Evolutionary conservation across 306 rosid genomes (phyloP).

Genomic region (Leucaena leucocephala): DNA sequence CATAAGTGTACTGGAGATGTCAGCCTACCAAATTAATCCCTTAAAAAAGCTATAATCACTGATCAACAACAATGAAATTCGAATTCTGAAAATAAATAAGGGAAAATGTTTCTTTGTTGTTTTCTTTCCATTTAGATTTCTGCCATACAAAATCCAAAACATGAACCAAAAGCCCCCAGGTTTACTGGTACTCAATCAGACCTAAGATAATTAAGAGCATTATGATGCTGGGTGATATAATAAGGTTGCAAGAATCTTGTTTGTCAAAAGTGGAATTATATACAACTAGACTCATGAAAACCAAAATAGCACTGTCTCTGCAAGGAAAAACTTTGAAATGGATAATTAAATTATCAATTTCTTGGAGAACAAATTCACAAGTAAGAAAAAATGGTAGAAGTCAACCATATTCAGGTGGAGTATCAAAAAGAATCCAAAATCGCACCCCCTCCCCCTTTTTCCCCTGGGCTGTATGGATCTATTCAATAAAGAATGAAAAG

Average conservation of each 20-base stretch:
- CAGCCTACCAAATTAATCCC: constrained; percentile 7
- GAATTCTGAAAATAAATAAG: constrained; percentile 1
- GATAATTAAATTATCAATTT: neutral
- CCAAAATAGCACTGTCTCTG: neutral
- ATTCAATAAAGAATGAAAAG: neutral
- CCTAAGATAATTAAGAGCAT: neutral
- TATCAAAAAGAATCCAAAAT: neutral
- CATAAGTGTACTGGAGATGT: constrained; percentile 6
- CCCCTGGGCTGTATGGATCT: neutral
- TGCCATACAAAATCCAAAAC: constrained; percentile 18
- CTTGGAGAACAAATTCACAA: neutral
- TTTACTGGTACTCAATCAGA: constrained; percentile 16
- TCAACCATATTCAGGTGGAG: neutral
- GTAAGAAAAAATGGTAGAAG: neutral
- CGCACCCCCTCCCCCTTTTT: neutral
- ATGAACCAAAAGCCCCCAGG: constrained; percentile 20
- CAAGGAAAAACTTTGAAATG: neutral
- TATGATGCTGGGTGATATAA: constrained; percentile 10
- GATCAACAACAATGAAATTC: constrained; percentile 18
- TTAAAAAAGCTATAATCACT: constrained; percentile 4
- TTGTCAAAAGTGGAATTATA: neutral
- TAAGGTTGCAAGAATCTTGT: neutral
- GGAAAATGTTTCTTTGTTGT: neutral
- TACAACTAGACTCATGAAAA: neutral
- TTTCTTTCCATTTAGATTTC: neutral